Evolutionary conservation across 179 eudicot species (phyloP), one percentile per base, ranked within the genome.

Genomic region (Gypsophila paniculata): DNA sequence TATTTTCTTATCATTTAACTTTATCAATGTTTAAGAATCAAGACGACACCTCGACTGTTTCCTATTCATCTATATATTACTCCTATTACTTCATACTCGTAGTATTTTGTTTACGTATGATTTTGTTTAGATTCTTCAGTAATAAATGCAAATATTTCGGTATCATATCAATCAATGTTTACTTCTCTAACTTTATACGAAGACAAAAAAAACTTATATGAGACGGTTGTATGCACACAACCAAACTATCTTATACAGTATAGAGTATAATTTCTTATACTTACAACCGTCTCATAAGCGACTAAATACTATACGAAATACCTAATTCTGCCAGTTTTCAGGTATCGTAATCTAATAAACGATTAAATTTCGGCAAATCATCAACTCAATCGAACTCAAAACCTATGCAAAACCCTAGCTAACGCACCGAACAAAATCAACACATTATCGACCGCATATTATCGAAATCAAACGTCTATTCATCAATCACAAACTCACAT

Each of bases 151-250:
- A 42, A 42, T 42, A 42, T 42, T 8, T 42, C 46, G 11, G 46
- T 9, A 42, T 42, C 46, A 42, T n/a, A 12, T 46, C 36, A 13
- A 63, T 60, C 71, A 61, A 4, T 51, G 36, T 46, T 58, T 65
- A 52, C 49, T 59, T 72, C 67, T 86, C 65, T 96, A 96, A 29
- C 34, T 4, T 29, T 29, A 29, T 29, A 29, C 34, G 34, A 4
- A 29, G 34, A 29, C 34, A 29, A 1, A 29, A 29, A 29, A 29
- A 29, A 29, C 34, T 29, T 29, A 29, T 4, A 29, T 29, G 34
- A 29, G 34, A 29, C 34, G 34, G 34, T 29, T 29, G 34, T 29
- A 29, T 29, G 34, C 34, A 29, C 4, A 29, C 34, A 29, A 29
- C 34, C 34, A 29, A 29, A 29, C 34, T 29, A 29, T 29, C 34